These are phyloP conservation scores for Microsporum ferrugineum DNA, from an alignment of 2,329 filamentous ascomycete genomes.

Conservation along the genomic window DNA sequence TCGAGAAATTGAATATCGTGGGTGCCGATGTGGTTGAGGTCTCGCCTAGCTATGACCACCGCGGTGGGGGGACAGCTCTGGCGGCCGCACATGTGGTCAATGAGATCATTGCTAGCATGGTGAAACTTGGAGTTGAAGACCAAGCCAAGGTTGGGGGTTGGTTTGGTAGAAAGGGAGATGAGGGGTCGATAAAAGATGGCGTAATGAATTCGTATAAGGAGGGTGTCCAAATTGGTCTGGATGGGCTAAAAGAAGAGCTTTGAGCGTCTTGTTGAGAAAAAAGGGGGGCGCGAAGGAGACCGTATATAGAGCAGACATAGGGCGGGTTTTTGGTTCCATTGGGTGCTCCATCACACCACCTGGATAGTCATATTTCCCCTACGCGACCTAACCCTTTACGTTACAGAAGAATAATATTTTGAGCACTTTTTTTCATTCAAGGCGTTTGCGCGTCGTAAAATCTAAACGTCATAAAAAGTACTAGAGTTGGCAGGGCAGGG, in stretches of 20 bases:
- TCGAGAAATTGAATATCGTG: conserved; percentile 71
- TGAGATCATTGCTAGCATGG: conserved; percentile 61
- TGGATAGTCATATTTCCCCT: neutral
- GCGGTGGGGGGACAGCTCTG: conserved; percentile 67
- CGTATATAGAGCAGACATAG: too few relatives aligned
- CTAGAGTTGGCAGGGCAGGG: neutral
- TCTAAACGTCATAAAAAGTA: conserved; percentile 5
- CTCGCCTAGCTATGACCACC: conserved; percentile 70
- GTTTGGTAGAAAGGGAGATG: neutral
- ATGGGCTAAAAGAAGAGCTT: neutral
- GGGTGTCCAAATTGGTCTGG: neutral
- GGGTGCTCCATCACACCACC: neutral
- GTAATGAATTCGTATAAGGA: neutral
- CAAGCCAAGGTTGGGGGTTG: conserved; percentile 27
- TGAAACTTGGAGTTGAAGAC: conserved; percentile 31
- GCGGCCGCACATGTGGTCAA: conserved; percentile 75
- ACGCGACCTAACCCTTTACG: neutral
- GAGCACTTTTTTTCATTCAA: conserved; percentile 3
- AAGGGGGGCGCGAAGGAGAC: too few relatives aligned
- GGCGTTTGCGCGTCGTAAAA: conserved; percentile 4
- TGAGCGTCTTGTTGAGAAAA: neutral
- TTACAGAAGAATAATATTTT: neutral
- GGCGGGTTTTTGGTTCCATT: neutral
- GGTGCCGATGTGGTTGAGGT: conserved; percentile 88
- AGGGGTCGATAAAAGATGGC: neutral